These are phyloP conservation scores for Saccharomyces hybrid DNA, from an alignment of 1,139 yeast genomes.

Conservation along the genomic window DNA sequence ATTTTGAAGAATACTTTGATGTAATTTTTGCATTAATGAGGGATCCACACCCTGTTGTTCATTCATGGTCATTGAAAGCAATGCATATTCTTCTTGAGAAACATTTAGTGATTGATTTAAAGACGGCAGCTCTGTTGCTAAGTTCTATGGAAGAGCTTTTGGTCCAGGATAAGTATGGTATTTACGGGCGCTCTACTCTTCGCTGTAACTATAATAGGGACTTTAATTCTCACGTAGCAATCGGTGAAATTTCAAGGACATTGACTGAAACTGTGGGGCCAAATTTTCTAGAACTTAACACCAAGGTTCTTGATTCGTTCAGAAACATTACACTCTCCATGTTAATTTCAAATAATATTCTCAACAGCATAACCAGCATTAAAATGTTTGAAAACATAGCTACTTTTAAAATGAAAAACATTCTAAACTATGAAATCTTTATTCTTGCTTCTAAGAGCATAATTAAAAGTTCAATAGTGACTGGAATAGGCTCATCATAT, in stretches of 20 bases:
- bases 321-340: constrained; percentile 23
- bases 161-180: constrained; percentile 49
- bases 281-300: constrained; percentile 31
- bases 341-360: constrained; percentile 19
- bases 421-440: constrained; percentile 23
- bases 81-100: constrained; percentile 48
- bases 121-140: constrained; percentile 40
- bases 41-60: constrained; percentile 83
- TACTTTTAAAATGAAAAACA: constrained; percentile 26
- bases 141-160: constrained; percentile 40
- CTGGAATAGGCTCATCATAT: constrained; percentile 17
- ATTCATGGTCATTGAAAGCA: constrained; percentile 61
- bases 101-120: constrained; percentile 42
- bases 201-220: constrained; percentile 42
- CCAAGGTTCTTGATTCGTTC: constrained; percentile 17
- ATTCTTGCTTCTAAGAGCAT: constrained; percentile 20
- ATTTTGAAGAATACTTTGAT: constrained; percentile 42
- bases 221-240: constrained; percentile 34
- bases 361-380: constrained; percentile 21
- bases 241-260: constrained; percentile 37
- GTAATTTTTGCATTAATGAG: constrained; percentile 52
- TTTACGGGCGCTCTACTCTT: constrained; percentile 37
- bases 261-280: constrained; percentile 47
- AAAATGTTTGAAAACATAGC: constrained; percentile 23
- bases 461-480: constrained; percentile 18